A percentile compares a stretch with the other conserved stretches of the same genome.
Evolutionary conservation across 2,329 filamentous ascomycete genomes (phyloP).

Genomic region (Westerdykella aurantiaca): DNA sequence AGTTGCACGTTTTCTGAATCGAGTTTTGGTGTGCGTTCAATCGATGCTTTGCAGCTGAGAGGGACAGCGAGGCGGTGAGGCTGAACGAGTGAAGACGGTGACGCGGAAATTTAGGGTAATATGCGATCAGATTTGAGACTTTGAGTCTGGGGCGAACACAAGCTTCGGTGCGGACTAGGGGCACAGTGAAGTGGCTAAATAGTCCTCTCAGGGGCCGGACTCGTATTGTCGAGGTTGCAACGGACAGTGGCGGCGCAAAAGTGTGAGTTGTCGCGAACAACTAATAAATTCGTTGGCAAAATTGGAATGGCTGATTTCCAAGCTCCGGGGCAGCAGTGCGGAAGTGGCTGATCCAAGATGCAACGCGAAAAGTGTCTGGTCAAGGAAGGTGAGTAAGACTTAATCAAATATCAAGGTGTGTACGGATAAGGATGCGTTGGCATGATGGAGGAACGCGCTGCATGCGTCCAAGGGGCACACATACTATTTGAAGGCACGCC

Average conservation of each 20-base stretch:
- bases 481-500: conserved; percentile 17
- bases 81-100: background rate
- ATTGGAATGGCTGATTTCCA: conserved; percentile 20
- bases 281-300: conserved; percentile 26
- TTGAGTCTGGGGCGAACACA: conserved; percentile 7
- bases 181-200: conserved; percentile 17
- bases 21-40: background rate
- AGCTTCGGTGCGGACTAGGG: conserved; percentile 10
- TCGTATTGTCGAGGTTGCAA: background rate
- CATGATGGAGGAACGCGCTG: conserved; percentile 22
- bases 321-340: conserved; percentile 13
- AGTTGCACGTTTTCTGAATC: background rate
- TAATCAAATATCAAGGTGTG: conserved; percentile 21
- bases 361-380: conserved; percentile 19
- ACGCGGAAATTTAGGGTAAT: conserved; percentile 2
- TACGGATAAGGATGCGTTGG: conserved; percentile 29
- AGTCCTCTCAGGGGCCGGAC: background rate
- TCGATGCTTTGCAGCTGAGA: background rate
- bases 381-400: conserved; percentile 31
- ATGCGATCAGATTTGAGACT: conserved; percentile 1
- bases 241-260: conserved; percentile 11
- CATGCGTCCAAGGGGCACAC: conserved; percentile 24
- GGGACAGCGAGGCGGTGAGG: conserved; percentile 1
- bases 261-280: conserved; percentile 30
- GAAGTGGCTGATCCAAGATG: conserved; percentile 19